Evolutionary conservation across 164 flowering plant genomes (phyloP).

Genomic region (Tetracentron sinense): DNA sequence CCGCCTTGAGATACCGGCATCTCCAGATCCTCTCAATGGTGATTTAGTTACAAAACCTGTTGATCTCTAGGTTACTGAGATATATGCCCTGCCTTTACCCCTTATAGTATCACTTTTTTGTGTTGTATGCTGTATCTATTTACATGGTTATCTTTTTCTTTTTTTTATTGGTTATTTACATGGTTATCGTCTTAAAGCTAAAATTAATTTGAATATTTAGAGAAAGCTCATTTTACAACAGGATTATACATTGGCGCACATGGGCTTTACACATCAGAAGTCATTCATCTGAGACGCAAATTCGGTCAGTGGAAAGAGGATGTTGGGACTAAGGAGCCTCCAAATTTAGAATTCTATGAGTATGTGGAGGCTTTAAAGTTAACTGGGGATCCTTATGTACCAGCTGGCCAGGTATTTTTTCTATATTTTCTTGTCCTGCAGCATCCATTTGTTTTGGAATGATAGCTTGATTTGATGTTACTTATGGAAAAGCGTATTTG

Average conservation of each 20-base stretch:
- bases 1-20: conserved; percentile 70
- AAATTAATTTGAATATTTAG: conserved; percentile 1
- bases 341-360: conserved; percentile 81
- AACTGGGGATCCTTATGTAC: conserved; percentile 91
- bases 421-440: background rate
- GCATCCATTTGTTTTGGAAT: too few relatives aligned
- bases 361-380: conserved; percentile 92
- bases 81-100: too few relatives aligned
- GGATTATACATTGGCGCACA: conserved; percentile 84
- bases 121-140: background rate
- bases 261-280: conserved; percentile 82
- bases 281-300: conserved; percentile 72
- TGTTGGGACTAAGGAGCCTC: conserved; percentile 31
- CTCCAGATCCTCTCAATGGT: conserved; percentile 87
- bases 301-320: conserved; percentile 91
- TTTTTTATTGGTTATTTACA: conserved; percentile 1
- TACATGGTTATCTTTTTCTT: background rate
- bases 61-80: background rate
- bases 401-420: conserved; percentile 84
- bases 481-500: too few relatives aligned
- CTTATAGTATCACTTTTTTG: too few relatives aligned
- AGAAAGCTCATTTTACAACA: conserved; percentile 22
- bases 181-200: background rate
- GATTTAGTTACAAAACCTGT: conserved; percentile 15
- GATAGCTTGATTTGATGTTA: too few relatives aligned